Conservation (phyloP, 768 basidiomycete genomes). For the Termitomyces sp. region DNA sequence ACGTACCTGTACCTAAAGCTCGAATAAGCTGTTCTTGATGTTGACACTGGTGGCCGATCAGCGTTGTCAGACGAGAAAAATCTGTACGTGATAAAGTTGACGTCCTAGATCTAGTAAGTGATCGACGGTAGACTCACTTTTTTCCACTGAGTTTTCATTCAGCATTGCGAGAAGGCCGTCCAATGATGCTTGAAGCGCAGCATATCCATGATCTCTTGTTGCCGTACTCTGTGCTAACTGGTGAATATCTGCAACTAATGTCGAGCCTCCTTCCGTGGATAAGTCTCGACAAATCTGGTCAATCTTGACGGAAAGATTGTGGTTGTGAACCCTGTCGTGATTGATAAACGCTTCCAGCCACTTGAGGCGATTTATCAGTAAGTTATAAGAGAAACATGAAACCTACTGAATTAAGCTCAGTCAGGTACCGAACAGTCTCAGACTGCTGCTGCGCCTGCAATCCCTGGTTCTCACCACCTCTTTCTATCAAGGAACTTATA, state of each 20-base stretch:
- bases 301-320: slow-evolving; percentile 52
- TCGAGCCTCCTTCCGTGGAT: slow-evolving; percentile 16
- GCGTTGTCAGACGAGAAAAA: slow-evolving; percentile 34
- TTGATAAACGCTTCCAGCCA: slow-evolving; percentile 86
- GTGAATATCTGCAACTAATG: slow-evolving; percentile 31
- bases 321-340: slow-evolving; percentile 69
- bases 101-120: neutral
- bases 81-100: neutral
- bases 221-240: slow-evolving; percentile 28
- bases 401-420: slow-evolving; percentile 67
- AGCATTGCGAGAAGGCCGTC: slow-evolving; percentile 30
- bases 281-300: slow-evolving; percentile 56
- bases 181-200: slow-evolving; percentile 34
- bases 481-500: slow-evolving; percentile 42
- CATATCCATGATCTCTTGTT: slow-evolving; percentile 30
- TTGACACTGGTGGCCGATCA: slow-evolving; percentile 65
- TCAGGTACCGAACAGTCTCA: slow-evolving; percentile 73
- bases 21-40: slow-evolving; percentile 71
- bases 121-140: slow-evolving; percentile 10
- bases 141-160: slow-evolving; percentile 15
- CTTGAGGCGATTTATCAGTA: slow-evolving; percentile 25
- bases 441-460: slow-evolving; percentile 59
- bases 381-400: neutral
- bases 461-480: slow-evolving; percentile 42
- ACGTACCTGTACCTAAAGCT: slow-evolving; percentile 56